A percentile compares a stretch with the other conserved stretches of the same genome.
These are phyloP conservation scores for Talaromyces ruber DNA, from an alignment of 495 filamentous ascomycete species.

Conservation along the genomic window DNA sequence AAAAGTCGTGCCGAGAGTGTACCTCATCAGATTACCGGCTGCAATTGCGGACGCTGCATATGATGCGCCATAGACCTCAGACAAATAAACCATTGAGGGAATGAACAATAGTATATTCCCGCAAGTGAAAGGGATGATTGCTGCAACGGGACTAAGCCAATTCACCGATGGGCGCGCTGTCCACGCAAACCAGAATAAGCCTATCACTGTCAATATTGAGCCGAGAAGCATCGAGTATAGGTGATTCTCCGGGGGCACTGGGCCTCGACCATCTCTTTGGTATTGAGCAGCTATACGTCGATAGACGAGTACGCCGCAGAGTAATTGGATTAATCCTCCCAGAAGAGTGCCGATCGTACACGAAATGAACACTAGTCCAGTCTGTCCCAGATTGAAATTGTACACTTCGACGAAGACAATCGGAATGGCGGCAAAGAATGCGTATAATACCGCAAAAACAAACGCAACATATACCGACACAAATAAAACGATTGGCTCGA, in stretches of 20 bases:
- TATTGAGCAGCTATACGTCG: too few species aligned
- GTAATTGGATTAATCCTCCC: conserved; percentile 37
- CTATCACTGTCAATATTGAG: conserved; percentile 42
- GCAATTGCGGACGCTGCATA: conserved; percentile 18
- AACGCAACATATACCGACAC: conserved; percentile 54
- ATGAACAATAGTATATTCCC: conserved; percentile 54
- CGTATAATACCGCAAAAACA: conserved; percentile 55
- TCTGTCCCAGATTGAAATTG: conserved; percentile 35
- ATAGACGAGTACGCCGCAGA: background rate
- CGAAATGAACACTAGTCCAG: conserved; percentile 52
- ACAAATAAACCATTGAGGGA: conserved; percentile 35
- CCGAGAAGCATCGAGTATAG: conserved; percentile 54
- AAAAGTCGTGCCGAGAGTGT: conserved; percentile 52
- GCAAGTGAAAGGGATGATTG: conserved; percentile 58
- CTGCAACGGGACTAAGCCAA: conserved; percentile 37
- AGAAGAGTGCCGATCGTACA: conserved; percentile 46
- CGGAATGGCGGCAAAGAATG: conserved; percentile 58
- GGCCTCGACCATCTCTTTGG: background rate
- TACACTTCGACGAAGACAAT: conserved; percentile 43
- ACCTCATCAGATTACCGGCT: conserved; percentile 53
- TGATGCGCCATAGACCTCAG: conserved; percentile 45
- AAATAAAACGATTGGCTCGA: conserved; percentile 56
- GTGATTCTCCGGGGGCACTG: conserved; percentile 47
- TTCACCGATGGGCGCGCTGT: conserved; percentile 21
- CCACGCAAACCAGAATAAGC: conserved; percentile 42